Evolutionary conservation across 768 basidiomycete genomes (phyloP).

Genomic region (Leccinellum luteum): DNA sequence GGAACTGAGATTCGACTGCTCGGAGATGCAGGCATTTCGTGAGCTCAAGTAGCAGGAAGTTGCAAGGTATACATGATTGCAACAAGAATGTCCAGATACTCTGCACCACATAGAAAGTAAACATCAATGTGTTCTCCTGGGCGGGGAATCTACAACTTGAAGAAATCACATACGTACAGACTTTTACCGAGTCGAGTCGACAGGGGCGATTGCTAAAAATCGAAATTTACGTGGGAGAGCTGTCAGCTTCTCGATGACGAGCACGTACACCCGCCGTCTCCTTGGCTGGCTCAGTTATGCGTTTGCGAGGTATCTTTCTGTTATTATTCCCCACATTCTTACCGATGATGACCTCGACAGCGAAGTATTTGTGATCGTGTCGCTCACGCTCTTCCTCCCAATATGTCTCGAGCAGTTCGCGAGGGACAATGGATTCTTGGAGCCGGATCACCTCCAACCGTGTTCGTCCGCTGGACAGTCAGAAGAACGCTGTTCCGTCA

Average conservation of each 20-base stretch:
- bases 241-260: background rate
- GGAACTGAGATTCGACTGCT: too few relatives aligned
- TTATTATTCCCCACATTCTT: background rate
- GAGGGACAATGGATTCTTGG: slow-evolving; percentile 77
- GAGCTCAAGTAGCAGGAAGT: too few relatives aligned
- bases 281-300: slow-evolving; percentile 84
- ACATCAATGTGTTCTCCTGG: too few relatives aligned
- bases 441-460: slow-evolving; percentile 62
- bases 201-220: background rate
- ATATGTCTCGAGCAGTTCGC: slow-evolving; percentile 89
- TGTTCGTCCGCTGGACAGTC: slow-evolving; percentile 43
- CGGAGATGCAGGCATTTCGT: too few relatives aligned
- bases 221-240: background rate
- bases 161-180: too few relatives aligned
- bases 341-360: slow-evolving; percentile 33
- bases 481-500: slow-evolving; percentile 68
- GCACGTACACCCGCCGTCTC: slow-evolving; percentile 34
- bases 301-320: slow-evolving; percentile 62
- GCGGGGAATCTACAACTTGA: too few relatives aligned
- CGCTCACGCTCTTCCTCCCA: slow-evolving; percentile 77
- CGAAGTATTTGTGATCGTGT: slow-evolving; percentile 80
- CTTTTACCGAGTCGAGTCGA: too few relatives aligned
- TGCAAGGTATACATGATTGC: too few relatives aligned
- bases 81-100: too few relatives aligned
- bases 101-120: too few relatives aligned